Evolutionary conservation across 2,329 filamentous ascomycete genomes (phyloP).

Genomic region (Neoscytalidium dimidiatum): DNA sequence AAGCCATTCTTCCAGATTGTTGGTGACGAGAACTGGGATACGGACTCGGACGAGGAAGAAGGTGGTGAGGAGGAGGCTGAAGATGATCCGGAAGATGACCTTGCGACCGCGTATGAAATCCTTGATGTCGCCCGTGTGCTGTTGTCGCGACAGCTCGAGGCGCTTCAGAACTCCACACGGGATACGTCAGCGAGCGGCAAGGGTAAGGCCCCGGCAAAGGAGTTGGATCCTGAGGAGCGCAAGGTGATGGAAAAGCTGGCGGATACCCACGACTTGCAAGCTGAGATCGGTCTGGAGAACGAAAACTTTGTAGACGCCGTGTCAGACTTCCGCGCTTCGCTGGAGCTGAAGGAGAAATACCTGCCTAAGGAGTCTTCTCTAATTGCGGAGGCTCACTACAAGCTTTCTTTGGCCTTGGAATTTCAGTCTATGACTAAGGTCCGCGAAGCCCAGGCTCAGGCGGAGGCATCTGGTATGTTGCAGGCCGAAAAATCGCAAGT

Average conservation of each 20-base stretch:
- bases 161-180: constrained; percentile 26
- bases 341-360: constrained; percentile 76
- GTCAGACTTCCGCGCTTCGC: constrained; percentile 74
- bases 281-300: constrained; percentile 96
- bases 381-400: constrained; percentile 93
- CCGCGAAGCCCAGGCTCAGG: constrained; percentile 51
- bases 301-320: constrained; percentile 91
- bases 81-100: constrained; percentile 60
- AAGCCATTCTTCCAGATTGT: constrained; percentile 89
- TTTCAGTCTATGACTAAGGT: constrained; percentile 78
- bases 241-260: constrained; percentile 83
- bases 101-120: constrained; percentile 64
- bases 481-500: too few species aligned
- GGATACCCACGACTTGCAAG: constrained; percentile 90
- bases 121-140: constrained; percentile 64
- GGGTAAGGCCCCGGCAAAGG: constrained; percentile 44
- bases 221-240: constrained; percentile 41
- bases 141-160: constrained; percentile 58
- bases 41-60: constrained; percentile 71
- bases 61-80: constrained; percentile 47
- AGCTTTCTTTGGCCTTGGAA: constrained; percentile 90
- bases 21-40: constrained; percentile 89
- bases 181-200: constrained; percentile 45
- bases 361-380: constrained; percentile 80
- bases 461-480: constrained; percentile 20